Evolutionary conservation across 768 basidiomycete genomes (phyloP), one percentile per base, ranked within the genome.

Genomic region (Tephrocybe sp.): DNA sequence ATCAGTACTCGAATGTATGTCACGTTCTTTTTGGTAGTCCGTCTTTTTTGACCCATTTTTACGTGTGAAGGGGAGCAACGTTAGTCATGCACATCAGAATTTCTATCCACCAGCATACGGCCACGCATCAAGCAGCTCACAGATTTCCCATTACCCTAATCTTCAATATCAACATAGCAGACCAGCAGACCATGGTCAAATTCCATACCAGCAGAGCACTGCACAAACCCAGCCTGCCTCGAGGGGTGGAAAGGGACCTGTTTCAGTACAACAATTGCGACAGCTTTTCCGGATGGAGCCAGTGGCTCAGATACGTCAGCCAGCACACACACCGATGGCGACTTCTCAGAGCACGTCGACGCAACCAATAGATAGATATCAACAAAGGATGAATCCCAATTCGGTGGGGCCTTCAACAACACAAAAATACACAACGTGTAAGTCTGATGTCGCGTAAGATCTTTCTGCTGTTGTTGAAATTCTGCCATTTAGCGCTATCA

Each of bases 271-370:
- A n/a, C 45, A 38, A 21, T 16, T 25, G 25, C 48, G 49, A n/a
- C 56, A 47, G 27, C 33, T 52, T 23, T 41, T 56, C 22, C 15
- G 33, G 15, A 56, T 56, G 55, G 51, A 50, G 37, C 55, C 52
- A 6, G 52, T 56, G 8, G 13, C 13, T 12, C 33, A 34, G 33
- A 7, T 15, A 4, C 33, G 7, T 15, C 8, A 34, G 8, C 33
- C 15, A 34, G 15, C 27, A 29, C 11, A 29, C 11, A 29, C 18
- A 3, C 10, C 31, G 27, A 16, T 24, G 25, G 19, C 30, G 3
- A 6, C 21, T 34, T 30, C 33, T 29, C 27, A 29, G 27, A 29
- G 27, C 27, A 29, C 27, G 27, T 5, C 27, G 27, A 11, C 27
- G 3, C 45, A 8, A 38, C 34, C 9, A 13, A 11, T 3, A 9